Base-by-base conservation (phyloP, 768 basidiomycete species). In the Macrolepiota dolichaula region DNA sequence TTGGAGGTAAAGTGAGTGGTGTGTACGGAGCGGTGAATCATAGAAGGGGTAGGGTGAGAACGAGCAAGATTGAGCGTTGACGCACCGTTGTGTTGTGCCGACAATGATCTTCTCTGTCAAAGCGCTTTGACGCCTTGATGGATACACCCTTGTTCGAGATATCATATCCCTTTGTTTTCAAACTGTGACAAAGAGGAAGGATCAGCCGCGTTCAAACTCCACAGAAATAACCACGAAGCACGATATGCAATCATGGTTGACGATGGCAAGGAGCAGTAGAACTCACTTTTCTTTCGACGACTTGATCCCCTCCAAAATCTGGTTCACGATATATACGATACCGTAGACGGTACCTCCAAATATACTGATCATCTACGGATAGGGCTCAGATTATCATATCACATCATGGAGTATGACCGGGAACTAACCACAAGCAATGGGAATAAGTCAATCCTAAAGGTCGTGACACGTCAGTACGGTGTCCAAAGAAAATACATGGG, bases 21-120 rank as follows among this genome's bases (percentile, higher is more conserved):
- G 40, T 27, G 19, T 12, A 49, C 15, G 10, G 59, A 38, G 24
- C 62, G 10, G 35, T 25, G 22, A 17, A 10, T 4, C 2, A 10
- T 2, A 7, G 6, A 7, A 2, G 5, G 19, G 42, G 42, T 44
- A n/a, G 19, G 15, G 5, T 44, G 7, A n/a, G n/a, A 24, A 25
- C 46, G 24, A 7, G 57, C 55, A 32, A 17, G 51, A n/a, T 13
- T 51, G 24, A 32, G 11, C n/a, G 22, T 7, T 19, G 44, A 66
- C 76, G 63, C 59, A 88, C 89, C 89, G 75, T 67, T 90, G 89
- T 15, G 88, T 90, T 6, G 88, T 86, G 66, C 89, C 88, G 2
- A 91, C 74, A n/a, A 62, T 91, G 90, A 44, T 82, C 79, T 57
- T 87, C 83, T 42, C 85, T 76, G 62, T 84, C 83, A 63, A 87